phyloP scores from a whole-genome alignment of 2,329 filamentous ascomycete genomes.

The Phaeophleospora eucalypticola region DNA sequence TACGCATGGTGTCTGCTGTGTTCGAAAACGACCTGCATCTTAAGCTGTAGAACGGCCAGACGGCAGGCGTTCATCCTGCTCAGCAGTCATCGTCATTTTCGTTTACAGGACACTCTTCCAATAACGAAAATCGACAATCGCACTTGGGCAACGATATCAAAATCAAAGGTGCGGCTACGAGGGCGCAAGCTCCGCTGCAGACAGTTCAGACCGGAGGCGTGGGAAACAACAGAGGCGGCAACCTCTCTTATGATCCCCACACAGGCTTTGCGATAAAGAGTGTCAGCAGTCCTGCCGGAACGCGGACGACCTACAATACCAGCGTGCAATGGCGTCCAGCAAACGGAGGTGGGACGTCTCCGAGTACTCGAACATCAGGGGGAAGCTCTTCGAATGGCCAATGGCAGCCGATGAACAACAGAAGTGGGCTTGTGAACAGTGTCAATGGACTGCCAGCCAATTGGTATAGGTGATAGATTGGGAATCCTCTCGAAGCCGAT shows the following conservation, averaged over 20 bases:
- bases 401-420: background rate
- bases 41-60: constrained; percentile 4
- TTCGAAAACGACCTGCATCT: constrained; percentile 5
- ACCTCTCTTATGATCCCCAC: background rate
- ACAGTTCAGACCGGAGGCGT: too few relatives aligned
- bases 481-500: too few relatives aligned
- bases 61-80: background rate
- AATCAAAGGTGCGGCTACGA: background rate
- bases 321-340: constrained; percentile 8
- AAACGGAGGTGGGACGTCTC: background rate
- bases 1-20: background rate
- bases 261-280: background rate
- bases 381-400: background rate
- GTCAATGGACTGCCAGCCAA: too few relatives aligned
- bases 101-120: background rate
- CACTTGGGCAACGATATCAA: background rate
- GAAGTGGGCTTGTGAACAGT: too few relatives aligned
- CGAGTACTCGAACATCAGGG: background rate
- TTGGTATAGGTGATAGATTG: too few relatives aligned
- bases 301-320: constrained; percentile 3
- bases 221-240: too few relatives aligned
- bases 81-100: background rate
- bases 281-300: background rate
- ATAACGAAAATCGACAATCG: background rate
- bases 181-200: too few relatives aligned